Percentiles rank a stretch among this genome's conserved stretches.
These are phyloP conservation scores for Tetragonia tetragonoides DNA, from an alignment of 148 eudicot species.

Conservation along the genomic window DNA sequence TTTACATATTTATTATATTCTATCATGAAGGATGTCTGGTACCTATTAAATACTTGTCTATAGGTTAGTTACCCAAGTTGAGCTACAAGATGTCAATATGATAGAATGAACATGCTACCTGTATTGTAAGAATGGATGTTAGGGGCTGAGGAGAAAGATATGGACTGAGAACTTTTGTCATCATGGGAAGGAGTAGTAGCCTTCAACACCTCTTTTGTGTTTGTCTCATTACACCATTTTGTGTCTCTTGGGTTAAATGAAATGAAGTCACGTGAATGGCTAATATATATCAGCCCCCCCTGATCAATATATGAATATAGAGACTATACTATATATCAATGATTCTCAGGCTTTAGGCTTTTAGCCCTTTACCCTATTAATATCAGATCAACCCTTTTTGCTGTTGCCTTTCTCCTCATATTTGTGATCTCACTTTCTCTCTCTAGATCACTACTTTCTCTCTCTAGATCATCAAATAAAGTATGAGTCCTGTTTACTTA, in stretches of 20 bases:
- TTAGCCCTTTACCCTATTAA: constrained; percentile 15
- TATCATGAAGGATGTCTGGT: too few species aligned
- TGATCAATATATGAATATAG: not conserved
- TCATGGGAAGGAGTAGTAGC: constrained; percentile 34
- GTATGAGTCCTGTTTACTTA: constrained; percentile 31
- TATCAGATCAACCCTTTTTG: constrained; percentile 11
- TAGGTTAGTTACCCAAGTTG: constrained; percentile 3
- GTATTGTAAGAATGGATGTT: constrained; percentile 16
- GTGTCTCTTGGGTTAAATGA: constrained; percentile 24
- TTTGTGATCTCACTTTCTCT: not conserved
- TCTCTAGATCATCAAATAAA: not conserved
- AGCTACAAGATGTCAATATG: constrained; percentile 18
- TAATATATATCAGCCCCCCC: constrained; percentile 14
- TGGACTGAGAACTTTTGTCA: constrained; percentile 27
- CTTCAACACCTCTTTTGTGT: constrained; percentile 34
- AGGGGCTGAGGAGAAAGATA: constrained; percentile 19
- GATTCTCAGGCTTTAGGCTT: not conserved
- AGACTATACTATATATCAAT: too few species aligned
- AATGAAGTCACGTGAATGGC: constrained; percentile 33
- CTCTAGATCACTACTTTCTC: not conserved
- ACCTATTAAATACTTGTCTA: too few species aligned
- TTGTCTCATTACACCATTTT: constrained; percentile 26
- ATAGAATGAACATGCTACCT: constrained; percentile 12
- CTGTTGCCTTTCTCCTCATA: constrained; percentile 14
- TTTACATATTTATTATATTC: too few species aligned